Percentiles rank a stretch among this genome's conserved stretches.
phyloP scores from a whole-genome alignment of 1,284 basidiomycete species.

The Sporisorium graminicola region DNA sequence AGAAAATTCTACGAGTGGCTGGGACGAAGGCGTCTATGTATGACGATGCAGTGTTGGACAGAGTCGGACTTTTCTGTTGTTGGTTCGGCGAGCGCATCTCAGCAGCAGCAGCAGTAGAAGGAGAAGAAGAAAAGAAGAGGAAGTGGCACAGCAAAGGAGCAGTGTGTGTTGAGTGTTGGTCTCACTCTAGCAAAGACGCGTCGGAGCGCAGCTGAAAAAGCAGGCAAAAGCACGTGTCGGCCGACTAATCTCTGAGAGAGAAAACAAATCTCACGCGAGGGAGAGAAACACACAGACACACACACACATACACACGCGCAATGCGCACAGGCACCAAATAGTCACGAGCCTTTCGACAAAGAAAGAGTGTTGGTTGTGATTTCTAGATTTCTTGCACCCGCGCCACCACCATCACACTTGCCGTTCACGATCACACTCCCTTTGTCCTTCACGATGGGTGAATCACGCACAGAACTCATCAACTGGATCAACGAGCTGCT shows the following conservation, averaged over 20 bases:
- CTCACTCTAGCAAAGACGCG: conserved; percentile 8
- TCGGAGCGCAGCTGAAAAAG: background rate
- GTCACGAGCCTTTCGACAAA: no score
- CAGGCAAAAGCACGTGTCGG: conserved; percentile 13
- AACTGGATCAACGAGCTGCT: conserved; percentile 95
- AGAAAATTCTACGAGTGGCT: no score
- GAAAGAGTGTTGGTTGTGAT: no score
- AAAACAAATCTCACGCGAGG: conserved; percentile 9
- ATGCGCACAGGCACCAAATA: no score
- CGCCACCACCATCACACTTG: conserved; percentile 7
- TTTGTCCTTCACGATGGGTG: conserved; percentile 47
- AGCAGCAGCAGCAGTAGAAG: background rate
- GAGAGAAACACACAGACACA: background rate
- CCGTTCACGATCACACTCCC: background rate
- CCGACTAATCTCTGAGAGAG: conserved; percentile 7
- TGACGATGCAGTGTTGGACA: conserved; percentile 14
- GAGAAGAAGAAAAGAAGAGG: no score
- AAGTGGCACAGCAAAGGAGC: background rate
- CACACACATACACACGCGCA: no score
- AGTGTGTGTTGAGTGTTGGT: conserved; percentile 7
- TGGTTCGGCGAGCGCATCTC: no score
- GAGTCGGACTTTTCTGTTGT: no score
- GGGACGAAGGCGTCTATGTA: background rate
- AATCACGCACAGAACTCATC: conserved; percentile 82
- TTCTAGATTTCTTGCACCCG: background rate